Evolutionary conservation across 2,329 filamentous ascomycete genomes (phyloP), one percentile per base, ranked within the genome.

Genomic region (Harringtonia lauricola): DNA sequence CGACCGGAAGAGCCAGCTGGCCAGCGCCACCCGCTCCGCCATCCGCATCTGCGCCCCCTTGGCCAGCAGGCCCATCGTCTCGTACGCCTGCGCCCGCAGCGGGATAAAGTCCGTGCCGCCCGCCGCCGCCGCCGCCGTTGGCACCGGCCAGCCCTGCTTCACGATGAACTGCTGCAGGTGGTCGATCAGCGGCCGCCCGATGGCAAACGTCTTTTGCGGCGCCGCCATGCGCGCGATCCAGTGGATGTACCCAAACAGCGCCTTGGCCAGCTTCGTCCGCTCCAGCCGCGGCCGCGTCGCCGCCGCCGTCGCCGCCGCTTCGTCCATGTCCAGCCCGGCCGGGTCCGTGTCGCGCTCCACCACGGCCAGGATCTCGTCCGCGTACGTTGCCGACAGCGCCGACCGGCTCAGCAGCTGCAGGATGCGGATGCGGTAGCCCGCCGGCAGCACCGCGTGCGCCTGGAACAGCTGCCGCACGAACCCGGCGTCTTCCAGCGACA

Each of bases 1-100:
- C 1, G 89, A 90, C 22, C 74, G 74, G 55, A 96, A 94, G 0
- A 96, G 71, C 83, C 87, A 96, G 41, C 74, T 46, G 1, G 76
- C 51, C 76, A 76, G 40, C 76, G 66, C 49, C 28, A 73, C 44
- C 2, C 43, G 43, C 70, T 72, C 67, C 33, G 63, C 63, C 13
- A 76, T 54, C 4, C 79, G 65, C 52, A 77, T 72, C 3, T 71
- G 63, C 4, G 81, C 75, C 4, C 75, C 76, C 50, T 80, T 78
- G 43, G 84, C 80, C 21, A 96, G 63, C 14, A 92, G 74, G 1
- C 90, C 92, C 33, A 96, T 86, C 1, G 86, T 88, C 59, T 96
- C 90, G 59, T 95, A 96, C 2, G 84, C 88, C 55, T 84, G 81
- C 7, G 81, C 81, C 34, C 90, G 79, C 36, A 95, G 68, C 4